Evolutionary conservation across 805 yeast species (phyloP).

Genomic region (Candida rishiriensis): DNA sequence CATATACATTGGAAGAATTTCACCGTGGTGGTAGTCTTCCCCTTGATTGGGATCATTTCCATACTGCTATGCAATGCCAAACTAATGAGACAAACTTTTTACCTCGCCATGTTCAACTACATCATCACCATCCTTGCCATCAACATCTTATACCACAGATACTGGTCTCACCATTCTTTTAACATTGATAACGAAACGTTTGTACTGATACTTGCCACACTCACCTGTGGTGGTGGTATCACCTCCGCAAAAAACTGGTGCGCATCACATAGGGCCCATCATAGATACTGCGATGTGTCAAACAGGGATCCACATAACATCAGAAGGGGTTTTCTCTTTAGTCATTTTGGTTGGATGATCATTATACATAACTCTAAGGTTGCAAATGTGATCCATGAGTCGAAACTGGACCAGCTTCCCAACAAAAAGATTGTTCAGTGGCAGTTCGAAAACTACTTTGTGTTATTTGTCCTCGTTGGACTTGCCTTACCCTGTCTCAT

Average conservation of each 20-base stretch:
- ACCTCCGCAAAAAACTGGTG: constrained; percentile 82
- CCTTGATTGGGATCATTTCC: constrained; percentile 31
- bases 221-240: constrained; percentile 70
- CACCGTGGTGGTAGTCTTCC: constrained; percentile 51
- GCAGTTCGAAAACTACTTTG: constrained; percentile 71
- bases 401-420: constrained; percentile 59
- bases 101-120: constrained; percentile 53
- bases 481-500: constrained; percentile 61
- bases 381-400: constrained; percentile 33
- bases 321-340: constrained; percentile 72
- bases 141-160: constrained; percentile 80
- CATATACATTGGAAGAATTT: constrained; percentile 76
- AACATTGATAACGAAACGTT: constrained; percentile 37
- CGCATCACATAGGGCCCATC: constrained; percentile 83
- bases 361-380: constrained; percentile 59
- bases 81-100: constrained; percentile 32
- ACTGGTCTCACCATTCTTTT: constrained; percentile 63
- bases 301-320: constrained; percentile 86
- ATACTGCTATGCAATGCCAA: constrained; percentile 6
- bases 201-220: constrained; percentile 46
- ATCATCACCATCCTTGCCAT: constrained; percentile 61
- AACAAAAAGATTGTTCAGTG: constrained; percentile 50
- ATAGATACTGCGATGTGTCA: constrained; percentile 73
- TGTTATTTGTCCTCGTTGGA: constrained; percentile 40
- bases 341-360: constrained; percentile 87